Evolutionary conservation across 306 rosid genomes (phyloP).

Genomic region (Lathyrus tuberosus): DNA sequence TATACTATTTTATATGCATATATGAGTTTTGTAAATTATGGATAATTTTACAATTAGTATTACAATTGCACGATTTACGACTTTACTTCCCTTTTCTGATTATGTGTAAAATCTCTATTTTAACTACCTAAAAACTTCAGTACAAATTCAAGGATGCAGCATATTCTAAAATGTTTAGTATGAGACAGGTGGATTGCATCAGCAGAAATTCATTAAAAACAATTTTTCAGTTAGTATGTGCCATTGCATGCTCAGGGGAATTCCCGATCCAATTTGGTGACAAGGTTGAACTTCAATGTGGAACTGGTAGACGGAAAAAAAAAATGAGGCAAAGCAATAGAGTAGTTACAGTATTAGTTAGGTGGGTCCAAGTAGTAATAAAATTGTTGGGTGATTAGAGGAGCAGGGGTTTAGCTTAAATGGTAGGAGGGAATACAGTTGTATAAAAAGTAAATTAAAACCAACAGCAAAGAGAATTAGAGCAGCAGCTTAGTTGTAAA

Average conservation of each 20-base stretch:
- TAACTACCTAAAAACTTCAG: not conserved
- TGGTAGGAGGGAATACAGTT: constrained; percentile 2
- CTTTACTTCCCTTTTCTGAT: not conserved
- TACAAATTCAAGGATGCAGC: not conserved
- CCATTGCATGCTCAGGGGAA: constrained; percentile 20
- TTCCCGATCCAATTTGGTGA: not conserved
- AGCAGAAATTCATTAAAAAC: constrained; percentile 11
- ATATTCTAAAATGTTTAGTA: constrained; percentile 3
- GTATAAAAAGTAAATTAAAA: not conserved
- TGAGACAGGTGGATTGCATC: not conserved
- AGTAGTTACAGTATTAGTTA: constrained; percentile 11
- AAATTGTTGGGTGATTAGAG: not conserved
- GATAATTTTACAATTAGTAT: not conserved
- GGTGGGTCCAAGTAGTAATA: not conserved
- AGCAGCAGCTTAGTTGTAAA: constrained; percentile 15
- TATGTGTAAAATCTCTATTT: not conserved
- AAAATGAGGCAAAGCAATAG: not conserved
- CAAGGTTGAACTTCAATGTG: constrained; percentile 17
- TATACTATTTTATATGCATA: not conserved
- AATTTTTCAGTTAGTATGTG: not conserved
- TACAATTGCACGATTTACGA: not conserved
- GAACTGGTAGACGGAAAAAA: not conserved
- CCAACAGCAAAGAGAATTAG: not conserved
- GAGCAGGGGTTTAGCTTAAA: constrained; percentile 12
- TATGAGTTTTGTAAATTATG: not conserved